Conservation (phyloP, 2,329 filamentous ascomycete species). For the Pseudomassariella vexata region DNA sequence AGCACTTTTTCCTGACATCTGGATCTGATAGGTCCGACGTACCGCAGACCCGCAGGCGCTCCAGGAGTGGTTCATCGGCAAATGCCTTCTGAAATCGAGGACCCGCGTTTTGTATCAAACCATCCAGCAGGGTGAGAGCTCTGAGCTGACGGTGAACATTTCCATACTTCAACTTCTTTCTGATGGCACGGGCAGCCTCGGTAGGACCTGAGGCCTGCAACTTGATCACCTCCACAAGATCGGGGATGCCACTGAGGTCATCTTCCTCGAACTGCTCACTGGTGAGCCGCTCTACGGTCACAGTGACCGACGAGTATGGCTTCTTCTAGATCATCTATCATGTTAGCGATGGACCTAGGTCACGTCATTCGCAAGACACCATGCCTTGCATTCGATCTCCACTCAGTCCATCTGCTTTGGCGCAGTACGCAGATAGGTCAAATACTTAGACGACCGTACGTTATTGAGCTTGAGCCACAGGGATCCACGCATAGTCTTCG, state of each 20-base stretch:
- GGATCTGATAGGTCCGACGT: conserved; percentile 80
- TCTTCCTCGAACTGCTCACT: conserved; percentile 87
- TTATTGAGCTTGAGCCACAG: too few species aligned
- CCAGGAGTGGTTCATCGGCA: conserved; percentile 84
- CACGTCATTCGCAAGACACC: too few species aligned
- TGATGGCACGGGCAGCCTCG: conserved; percentile 84
- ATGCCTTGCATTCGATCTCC: too few species aligned
- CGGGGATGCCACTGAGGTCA: conserved; percentile 84
- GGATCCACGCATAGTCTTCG: too few species aligned
- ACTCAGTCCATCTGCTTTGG: too few species aligned
- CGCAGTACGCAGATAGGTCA: too few species aligned
- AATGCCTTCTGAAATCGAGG: conserved; percentile 81
- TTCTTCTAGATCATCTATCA: conserved; percentile 56
- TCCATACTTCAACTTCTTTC: conserved; percentile 99
- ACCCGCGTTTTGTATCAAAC: conserved; percentile 90
- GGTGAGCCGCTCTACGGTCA: conserved; percentile 85
- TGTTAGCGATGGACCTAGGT: neutral
- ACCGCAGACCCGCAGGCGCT: conserved; percentile 82
- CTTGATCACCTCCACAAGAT: conserved; percentile 89
- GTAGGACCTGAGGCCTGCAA: conserved; percentile 80
- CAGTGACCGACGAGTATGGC: conserved; percentile 89
- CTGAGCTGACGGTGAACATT: conserved; percentile 88
- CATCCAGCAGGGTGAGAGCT: conserved; percentile 83
- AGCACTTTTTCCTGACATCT: conserved; percentile 83
- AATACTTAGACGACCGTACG: neutral